Evolutionary conservation across 1,139 yeast species (phyloP), one percentile per base, ranked within the genome.

Genomic region (Waltiozyma solani): DNA sequence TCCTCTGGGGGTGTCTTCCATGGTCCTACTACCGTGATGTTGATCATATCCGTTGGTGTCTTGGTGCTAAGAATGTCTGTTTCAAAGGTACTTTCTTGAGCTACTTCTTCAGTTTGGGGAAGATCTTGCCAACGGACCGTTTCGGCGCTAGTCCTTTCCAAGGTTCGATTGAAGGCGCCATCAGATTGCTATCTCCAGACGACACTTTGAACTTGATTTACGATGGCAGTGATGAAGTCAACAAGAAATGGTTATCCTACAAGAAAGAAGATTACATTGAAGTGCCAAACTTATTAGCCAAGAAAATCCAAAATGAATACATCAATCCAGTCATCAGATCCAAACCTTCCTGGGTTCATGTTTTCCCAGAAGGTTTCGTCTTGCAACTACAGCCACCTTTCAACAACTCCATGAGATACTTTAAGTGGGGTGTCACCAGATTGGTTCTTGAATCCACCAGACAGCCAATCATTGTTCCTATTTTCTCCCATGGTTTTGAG

Each of bases 81-180:
- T 91, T 91, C 58, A 74, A 78, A 22, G 76, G 67, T 47, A 60
- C 60, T 34, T 51, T 67, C 5, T 56, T 71, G 10, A 60, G 77
- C 9, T 67, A 69, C 56, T 89, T 86, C 54, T 91, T 91, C 64
- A 78, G 87, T 31, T 62, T 86, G 43, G 98, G 98, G 4, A 89
- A 89, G 59, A 82, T 87, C 15, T 65, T 91, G 45, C 76, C 94
- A 1, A 85, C 95, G 2, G 77, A 76, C 50, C 65, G 98, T 45
- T 89, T 87, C 57, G 98, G 98, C 1, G 76, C 69, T 19, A 96
- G 97, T 0, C 95, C 95, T 0, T 91, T 85, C 60, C 98, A 91
- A 61, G 85, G 85, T 1, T 77, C 94, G 0, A 57, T 91, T 11
- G 97, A 91, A 59, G 95, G 96, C 1, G 83, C 94, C n/a, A 73